Conservation (phyloP, 2,329 filamentous ascomycete genomes). For the Aspergillus floridensis region DNA sequence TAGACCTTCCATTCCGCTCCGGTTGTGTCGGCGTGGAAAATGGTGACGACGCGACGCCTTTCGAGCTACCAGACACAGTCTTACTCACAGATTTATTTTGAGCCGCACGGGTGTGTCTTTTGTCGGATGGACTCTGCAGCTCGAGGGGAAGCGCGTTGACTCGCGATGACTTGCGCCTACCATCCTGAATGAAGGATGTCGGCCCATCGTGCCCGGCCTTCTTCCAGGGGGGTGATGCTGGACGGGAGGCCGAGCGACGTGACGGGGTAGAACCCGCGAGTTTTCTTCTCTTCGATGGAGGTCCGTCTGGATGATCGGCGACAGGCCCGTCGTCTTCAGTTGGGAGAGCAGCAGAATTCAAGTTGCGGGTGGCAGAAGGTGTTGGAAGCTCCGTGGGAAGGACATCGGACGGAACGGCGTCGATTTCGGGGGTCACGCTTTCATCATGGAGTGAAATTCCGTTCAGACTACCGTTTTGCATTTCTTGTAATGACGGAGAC, state of each 20-base stretch:
- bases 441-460: slow-evolving; percentile 42
- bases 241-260: slow-evolving; percentile 40
- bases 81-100: slow-evolving; percentile 35
- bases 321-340: slow-evolving; percentile 24
- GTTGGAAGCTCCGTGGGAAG: slow-evolving; percentile 20
- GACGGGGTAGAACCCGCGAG: slow-evolving; percentile 36
- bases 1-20: slow-evolving; percentile 30
- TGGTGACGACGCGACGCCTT: slow-evolving; percentile 31
- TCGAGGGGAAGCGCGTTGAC: slow-evolving; percentile 50
- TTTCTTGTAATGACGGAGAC: slow-evolving; percentile 44
- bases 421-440: slow-evolving; percentile 33
- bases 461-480: slow-evolving; percentile 47
- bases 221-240: slow-evolving; percentile 86
- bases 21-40: slow-evolving; percentile 29
- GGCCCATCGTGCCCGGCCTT: slow-evolving; percentile 79
- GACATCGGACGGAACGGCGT: slow-evolving; percentile 22
- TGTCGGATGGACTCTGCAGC: slow-evolving; percentile 47
- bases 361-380: slow-evolving; percentile 24
- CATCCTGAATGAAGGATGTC: slow-evolving; percentile 71
- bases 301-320: slow-evolving; percentile 35
- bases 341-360: slow-evolving; percentile 29
- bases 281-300: slow-evolving; percentile 47
- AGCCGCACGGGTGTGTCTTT: slow-evolving; percentile 46
- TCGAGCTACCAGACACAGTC: slow-evolving; percentile 24
- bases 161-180: slow-evolving; percentile 60